These are phyloP conservation scores for Jaminaea rosea DNA, from an alignment of 1,284 basidiomycete species.

Conservation along the genomic window DNA sequence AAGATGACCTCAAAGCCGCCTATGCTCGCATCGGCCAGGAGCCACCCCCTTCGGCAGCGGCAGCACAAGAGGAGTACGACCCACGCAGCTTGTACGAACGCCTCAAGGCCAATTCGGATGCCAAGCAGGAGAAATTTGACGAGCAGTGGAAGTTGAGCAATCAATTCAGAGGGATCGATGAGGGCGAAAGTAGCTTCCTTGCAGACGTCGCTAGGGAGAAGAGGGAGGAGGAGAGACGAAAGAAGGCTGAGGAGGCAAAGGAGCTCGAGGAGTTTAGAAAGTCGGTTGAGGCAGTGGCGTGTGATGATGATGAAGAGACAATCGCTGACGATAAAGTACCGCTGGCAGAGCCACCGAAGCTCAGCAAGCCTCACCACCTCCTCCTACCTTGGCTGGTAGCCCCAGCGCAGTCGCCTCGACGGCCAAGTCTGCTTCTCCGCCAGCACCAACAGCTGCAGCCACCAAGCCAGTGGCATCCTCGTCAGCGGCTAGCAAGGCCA, in stretches of 20 bases:
- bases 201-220: conserved; percentile 18
- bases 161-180: conserved; percentile 42
- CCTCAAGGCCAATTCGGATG: conserved; percentile 29
- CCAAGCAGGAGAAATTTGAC: conserved; percentile 34
- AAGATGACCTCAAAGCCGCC: conserved; percentile 3
- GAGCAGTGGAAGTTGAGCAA: conserved; percentile 38
- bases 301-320: neutral
- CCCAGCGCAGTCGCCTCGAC: neutral
- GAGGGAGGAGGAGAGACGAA: conserved; percentile 11
- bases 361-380: neutral
- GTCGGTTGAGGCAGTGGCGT: conserved; percentile 3
- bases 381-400: neutral
- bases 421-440: neutral
- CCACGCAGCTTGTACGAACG: conserved; percentile 22
- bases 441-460: neutral
- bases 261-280: conserved; percentile 28
- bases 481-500: neutral
- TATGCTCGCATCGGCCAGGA: conserved; percentile 10
- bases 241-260: conserved; percentile 10
- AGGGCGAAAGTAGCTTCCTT: conserved; percentile 34
- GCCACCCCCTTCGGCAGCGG: neutral
- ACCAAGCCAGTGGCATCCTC: neutral
- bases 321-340: neutral
- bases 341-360: neutral
- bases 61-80: conserved; percentile 21